phyloP scores from a whole-genome alignment of 1,284 basidiomycete species.

The Entoloma clypeatum region DNA sequence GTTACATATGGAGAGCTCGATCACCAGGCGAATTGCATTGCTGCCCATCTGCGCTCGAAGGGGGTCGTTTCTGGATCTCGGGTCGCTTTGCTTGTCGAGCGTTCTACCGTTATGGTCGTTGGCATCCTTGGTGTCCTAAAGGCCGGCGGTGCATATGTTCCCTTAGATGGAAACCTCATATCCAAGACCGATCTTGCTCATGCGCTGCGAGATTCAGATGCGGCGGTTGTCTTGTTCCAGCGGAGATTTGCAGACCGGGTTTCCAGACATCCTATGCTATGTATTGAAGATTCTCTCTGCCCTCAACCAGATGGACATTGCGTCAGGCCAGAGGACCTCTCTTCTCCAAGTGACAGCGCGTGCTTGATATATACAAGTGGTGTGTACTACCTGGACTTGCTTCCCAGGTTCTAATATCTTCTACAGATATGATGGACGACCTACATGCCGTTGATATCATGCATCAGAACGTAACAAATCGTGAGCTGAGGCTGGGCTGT shows the following conservation, averaged over 20 bases:
- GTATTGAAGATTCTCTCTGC: constrained; percentile 36
- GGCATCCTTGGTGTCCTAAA: constrained; percentile 54
- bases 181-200: constrained; percentile 51
- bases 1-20: constrained; percentile 18
- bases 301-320: background rate
- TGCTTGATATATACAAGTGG: constrained; percentile 64
- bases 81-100: constrained; percentile 26
- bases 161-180: constrained; percentile 55
- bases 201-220: constrained; percentile 46
- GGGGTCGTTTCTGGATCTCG: constrained; percentile 13
- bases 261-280: constrained; percentile 28
- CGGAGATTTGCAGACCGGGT: constrained; percentile 45
- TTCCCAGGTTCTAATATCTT: constrained; percentile 5
- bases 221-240: constrained; percentile 42
- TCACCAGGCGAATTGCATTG: constrained; percentile 19
- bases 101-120: constrained; percentile 51
- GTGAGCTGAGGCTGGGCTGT: constrained; percentile 34
- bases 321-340: background rate
- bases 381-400: constrained; percentile 24
- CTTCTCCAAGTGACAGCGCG: constrained; percentile 37
- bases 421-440: constrained; percentile 50
- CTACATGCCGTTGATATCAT: constrained; percentile 58
- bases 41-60: constrained; percentile 15
- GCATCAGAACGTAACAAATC: constrained; percentile 57
- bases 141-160: constrained; percentile 54